Conservation (phyloP, 192 early-diverging fungal species). For the Coemansia sp. region DNA sequence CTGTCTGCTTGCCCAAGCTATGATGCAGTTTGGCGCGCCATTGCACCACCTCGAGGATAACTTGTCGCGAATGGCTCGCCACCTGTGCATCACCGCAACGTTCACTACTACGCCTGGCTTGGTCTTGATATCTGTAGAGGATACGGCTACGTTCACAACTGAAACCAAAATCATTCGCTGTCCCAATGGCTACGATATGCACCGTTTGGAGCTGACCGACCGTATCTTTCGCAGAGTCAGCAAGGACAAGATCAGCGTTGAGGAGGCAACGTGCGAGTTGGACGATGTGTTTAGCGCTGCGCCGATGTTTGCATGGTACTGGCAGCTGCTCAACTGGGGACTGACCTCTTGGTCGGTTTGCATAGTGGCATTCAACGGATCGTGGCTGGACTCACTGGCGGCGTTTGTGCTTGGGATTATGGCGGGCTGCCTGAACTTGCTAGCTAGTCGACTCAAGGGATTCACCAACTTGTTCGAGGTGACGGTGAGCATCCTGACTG, state of each 20-base stretch:
- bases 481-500: slow-evolving; percentile 60
- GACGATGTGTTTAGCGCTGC: slow-evolving; percentile 55
- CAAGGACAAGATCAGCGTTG: slow-evolving; percentile 60
- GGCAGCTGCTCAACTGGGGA: slow-evolving; percentile 61
- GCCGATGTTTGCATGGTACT: slow-evolving; percentile 59
- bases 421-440: slow-evolving; percentile 60
- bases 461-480: slow-evolving; percentile 72
- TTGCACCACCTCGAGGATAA: slow-evolving; percentile 66
- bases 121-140: slow-evolving; percentile 67
- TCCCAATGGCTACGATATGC: slow-evolving; percentile 65
- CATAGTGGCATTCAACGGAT: slow-evolving; percentile 66
- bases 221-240: slow-evolving; percentile 61
- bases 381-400: slow-evolving; percentile 64
- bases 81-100: slow-evolving; percentile 60
- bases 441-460: slow-evolving; percentile 59
- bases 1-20: slow-evolving; percentile 59
- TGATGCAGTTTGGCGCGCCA: slow-evolving; percentile 70
- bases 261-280: slow-evolving; percentile 60
- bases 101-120: slow-evolving; percentile 68
- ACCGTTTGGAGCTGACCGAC: slow-evolving; percentile 63
- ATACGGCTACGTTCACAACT: slow-evolving; percentile 65
- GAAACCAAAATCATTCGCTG: slow-evolving; percentile 71
- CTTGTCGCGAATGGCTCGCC: slow-evolving; percentile 59
- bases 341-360: slow-evolving; percentile 60
- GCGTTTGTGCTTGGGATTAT: slow-evolving; percentile 50